phyloP scores from a whole-genome alignment of 306 rosid genomes.

The Trifolium repens region DNA sequence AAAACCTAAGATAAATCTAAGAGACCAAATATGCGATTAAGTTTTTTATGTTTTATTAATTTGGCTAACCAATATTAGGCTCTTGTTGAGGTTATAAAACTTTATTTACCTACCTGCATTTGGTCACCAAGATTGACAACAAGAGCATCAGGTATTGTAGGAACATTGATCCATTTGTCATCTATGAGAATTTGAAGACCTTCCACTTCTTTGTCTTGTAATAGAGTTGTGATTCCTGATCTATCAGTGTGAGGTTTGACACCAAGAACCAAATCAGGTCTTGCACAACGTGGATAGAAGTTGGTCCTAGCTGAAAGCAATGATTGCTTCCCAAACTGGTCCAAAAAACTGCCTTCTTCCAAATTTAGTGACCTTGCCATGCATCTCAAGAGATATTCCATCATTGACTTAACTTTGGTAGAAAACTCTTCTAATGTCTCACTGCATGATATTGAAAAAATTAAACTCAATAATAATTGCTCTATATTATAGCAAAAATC shows the following conservation, averaged over 20 bases:
- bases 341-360: slow-evolving; percentile 55
- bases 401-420: slow-evolving; percentile 44
- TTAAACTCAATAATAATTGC: not conserved
- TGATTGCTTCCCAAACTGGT: slow-evolving; percentile 53
- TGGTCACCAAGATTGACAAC: slow-evolving; percentile 71
- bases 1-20: no score
- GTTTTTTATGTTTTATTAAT: not conserved
- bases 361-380: slow-evolving; percentile 59
- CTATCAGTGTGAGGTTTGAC: slow-evolving; percentile 70
- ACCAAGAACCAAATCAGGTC: slow-evolving; percentile 71
- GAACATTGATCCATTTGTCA: slow-evolving; percentile 59
- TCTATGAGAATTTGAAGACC: slow-evolving; percentile 64
- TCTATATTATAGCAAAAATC: not conserved
- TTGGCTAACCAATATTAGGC: not conserved
- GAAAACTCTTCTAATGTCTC: slow-evolving; percentile 48
- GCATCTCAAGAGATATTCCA: slow-evolving; percentile 49
- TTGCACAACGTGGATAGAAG: slow-evolving; percentile 66
- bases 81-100: no score
- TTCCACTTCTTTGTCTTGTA: slow-evolving; percentile 66
- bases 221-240: slow-evolving; percentile 62
- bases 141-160: slow-evolving; percentile 61
- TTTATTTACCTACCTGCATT: slow-evolving; percentile 53
- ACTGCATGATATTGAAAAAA: slow-evolving; percentile 34
- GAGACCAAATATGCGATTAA: no score
- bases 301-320: slow-evolving; percentile 49